These are phyloP conservation scores for Yarrowia sp. DNA, from an alignment of 805 yeast genomes.

Conservation along the genomic window DNA sequence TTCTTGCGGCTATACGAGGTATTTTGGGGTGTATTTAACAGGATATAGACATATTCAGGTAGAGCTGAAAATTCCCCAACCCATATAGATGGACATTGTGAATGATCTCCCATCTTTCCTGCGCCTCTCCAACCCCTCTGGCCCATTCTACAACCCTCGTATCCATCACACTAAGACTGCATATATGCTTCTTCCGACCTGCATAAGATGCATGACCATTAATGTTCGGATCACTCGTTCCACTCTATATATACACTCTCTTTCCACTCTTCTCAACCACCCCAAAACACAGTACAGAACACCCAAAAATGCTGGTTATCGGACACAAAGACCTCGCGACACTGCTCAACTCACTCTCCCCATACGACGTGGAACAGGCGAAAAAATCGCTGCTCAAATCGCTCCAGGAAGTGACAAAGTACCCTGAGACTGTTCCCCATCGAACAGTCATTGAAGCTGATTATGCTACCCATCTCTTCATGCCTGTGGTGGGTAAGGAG, in stretches of 20 bases:
- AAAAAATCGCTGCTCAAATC: not conserved
- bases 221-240: too few relatives aligned
- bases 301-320: not conserved
- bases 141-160: not conserved
- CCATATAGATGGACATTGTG: too few relatives aligned
- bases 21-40: too few relatives aligned
- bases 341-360: conserved; percentile 1
- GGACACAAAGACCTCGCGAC: conserved; percentile 18
- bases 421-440: conserved; percentile 9
- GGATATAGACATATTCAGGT: too few relatives aligned
- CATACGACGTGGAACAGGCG: not conserved
- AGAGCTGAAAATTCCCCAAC: too few relatives aligned
- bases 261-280: not conserved
- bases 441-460: conserved; percentile 18
- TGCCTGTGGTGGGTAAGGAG: conserved; percentile 22
- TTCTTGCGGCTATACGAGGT: too few relatives aligned
- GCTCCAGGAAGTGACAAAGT: conserved; percentile 11
- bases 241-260: not conserved
- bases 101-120: too few relatives aligned
- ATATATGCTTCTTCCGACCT: too few relatives aligned
- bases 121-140: not conserved
- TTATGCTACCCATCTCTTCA: conserved; percentile 20
- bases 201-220: too few relatives aligned
- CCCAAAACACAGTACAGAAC: too few relatives aligned
- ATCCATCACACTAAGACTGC: not conserved